A percentile compares a stretch with the other conserved stretches of the same genome.
These are phyloP conservation scores for Ceraceosorus guamensis DNA, from an alignment of 1,284 basidiomycete genomes.

Conservation along the genomic window DNA sequence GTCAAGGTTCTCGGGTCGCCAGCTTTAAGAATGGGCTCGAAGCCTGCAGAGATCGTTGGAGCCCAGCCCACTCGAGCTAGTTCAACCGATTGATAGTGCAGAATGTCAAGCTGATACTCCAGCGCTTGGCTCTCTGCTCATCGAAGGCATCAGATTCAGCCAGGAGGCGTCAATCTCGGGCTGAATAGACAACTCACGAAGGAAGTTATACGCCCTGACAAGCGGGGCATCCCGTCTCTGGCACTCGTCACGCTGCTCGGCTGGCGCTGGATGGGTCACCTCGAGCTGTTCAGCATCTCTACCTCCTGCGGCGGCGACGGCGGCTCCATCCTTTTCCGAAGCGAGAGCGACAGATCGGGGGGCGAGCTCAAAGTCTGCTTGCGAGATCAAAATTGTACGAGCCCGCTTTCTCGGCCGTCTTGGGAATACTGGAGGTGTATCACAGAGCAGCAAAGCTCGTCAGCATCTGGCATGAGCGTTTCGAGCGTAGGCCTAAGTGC, in stretches of 20 bases:
- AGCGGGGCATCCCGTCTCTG: slow-evolving; percentile 21
- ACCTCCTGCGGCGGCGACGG: slow-evolving; percentile 5
- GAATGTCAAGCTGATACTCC: slow-evolving; percentile 42
- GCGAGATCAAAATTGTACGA: slow-evolving; percentile 20
- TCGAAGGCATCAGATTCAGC: neutral
- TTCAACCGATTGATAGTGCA: slow-evolving; percentile 35
- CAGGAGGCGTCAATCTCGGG: neutral
- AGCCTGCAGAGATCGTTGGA: slow-evolving; percentile 13
- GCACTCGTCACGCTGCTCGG: neutral
- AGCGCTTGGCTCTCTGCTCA: slow-evolving; percentile 21
- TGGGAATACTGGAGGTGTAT: slow-evolving; percentile 16
- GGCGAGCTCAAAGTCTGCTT: slow-evolving; percentile 29
- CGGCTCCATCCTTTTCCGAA: slow-evolving; percentile 5
- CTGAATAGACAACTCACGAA: slow-evolving; percentile 19
- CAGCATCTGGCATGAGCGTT: too few relatives aligned
- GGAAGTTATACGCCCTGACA: slow-evolving; percentile 26
- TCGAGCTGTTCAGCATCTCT: neutral
- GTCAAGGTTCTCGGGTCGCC: slow-evolving; percentile 1
- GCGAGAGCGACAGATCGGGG: slow-evolving; percentile 8
- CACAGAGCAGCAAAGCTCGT: too few relatives aligned
- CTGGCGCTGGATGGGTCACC: neutral
- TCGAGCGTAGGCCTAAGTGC: too few relatives aligned
- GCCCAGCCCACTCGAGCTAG: slow-evolving; percentile 35
- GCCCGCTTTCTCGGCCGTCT: slow-evolving; percentile 24
- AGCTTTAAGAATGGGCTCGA: neutral